Base-by-base conservation (phyloP, 2,329 filamentous ascomycete species). In the Coniochaeta hoffmannii region DNA sequence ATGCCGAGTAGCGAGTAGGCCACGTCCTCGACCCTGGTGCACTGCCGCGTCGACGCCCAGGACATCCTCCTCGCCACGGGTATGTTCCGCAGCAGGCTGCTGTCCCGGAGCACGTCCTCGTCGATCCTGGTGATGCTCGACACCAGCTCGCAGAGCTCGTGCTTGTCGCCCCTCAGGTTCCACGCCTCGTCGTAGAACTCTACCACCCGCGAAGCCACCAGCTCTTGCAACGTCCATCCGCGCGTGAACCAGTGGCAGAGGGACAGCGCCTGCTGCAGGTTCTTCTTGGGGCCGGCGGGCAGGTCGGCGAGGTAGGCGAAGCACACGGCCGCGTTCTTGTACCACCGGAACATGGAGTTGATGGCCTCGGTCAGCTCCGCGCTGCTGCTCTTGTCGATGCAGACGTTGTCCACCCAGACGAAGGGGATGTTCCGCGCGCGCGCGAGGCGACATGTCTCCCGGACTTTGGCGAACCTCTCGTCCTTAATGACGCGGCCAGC, bases 41-140 rank as follows among this genome's bases (percentile, higher is more conserved):
- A 64, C 51, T 59, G 26, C 24, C 64, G 54, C 12, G 51, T 36
- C 4, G 64, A 53, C 14, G 62, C 65, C 65, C 64, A 66, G 3
- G 62, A 66, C 65, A 66, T 67, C 50, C 59, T 58, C 26, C 55
- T 49, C 1, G 63, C 62, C 3, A 65, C 50, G 17, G 60, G 56
- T 15, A 57, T 57, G 6, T 32, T 50, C 34, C 55, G 38, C 28
- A 60, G 15, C 4, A 57, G 38, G 9, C 51, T 50, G n/a, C 46
- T 54, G 51, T 59, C 53, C 19, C 58, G 49, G n/a, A 59, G 50
- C n/a, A 55, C 46, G 5, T 52, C 41, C n/a, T 46, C 36, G 15
- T 58, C 58, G 19, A 59, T 59, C 26, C 58, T 54, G 17, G 58
- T 59, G 15, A 58, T 58, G 3, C 11, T 35, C 8, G 56, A 55